Evolutionary conservation across 1,284 basidiomycete species (phyloP).

Genomic region (Ceratobasidium sp.): DNA sequence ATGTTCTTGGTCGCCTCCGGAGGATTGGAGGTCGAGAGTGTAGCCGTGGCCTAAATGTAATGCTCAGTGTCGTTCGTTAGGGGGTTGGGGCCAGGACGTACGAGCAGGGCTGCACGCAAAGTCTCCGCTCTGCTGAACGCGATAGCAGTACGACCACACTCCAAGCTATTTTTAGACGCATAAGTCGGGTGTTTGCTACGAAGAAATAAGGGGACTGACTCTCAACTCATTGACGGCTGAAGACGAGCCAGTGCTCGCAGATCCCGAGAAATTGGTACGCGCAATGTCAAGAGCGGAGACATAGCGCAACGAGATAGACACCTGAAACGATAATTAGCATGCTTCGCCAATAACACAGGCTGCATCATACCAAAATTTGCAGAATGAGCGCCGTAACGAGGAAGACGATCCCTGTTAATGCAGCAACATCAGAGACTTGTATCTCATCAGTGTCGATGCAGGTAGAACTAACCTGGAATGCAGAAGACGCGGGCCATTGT

Average conservation of each 20-base stretch:
- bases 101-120: slow-evolving; percentile 56
- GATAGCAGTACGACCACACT: slow-evolving; percentile 62
- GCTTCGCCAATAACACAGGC: neutral
- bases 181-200: neutral
- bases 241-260: slow-evolving; percentile 26
- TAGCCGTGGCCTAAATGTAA: slow-evolving; percentile 63
- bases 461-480: slow-evolving; percentile 63
- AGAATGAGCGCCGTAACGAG: slow-evolving; percentile 32
- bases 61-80: neutral
- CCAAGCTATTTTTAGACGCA: slow-evolving; percentile 63
- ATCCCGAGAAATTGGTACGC: slow-evolving; percentile 12
- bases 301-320: slow-evolving; percentile 41
- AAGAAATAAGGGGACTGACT: neutral
- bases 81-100: neutral
- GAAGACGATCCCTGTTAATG: slow-evolving; percentile 30
- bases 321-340: neutral
- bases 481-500: slow-evolving; percentile 71
- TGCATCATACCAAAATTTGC: slow-evolving; percentile 33
- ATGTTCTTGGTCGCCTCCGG: slow-evolving; percentile 43
- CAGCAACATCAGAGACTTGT: neutral
- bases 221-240: slow-evolving; percentile 25
- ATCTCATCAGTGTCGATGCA: neutral
- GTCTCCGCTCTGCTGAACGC: slow-evolving; percentile 22
- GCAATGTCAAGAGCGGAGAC: slow-evolving; percentile 40
- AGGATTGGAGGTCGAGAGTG: slow-evolving; percentile 54